Evolutionary conservation across 2,329 filamentous ascomycete genomes (phyloP), one percentile per base, ranked within the genome.

Genomic region (Fusarium brevicatenulatum): DNA sequence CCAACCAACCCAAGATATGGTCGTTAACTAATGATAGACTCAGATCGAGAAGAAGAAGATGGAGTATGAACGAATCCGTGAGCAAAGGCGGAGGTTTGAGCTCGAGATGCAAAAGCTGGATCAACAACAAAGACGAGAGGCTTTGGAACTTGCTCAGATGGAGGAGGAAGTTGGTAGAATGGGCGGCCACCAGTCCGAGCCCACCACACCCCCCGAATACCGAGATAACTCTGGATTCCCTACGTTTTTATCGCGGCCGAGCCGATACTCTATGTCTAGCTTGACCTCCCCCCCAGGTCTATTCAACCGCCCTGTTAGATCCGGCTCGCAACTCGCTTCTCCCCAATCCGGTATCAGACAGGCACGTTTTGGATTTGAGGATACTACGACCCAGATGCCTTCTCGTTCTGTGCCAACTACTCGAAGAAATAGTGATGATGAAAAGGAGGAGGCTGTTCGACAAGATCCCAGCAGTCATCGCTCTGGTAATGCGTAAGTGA

Each of bases 201-300:
- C 96, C 21, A 98, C 96, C 4, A 99, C 96, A 28, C 96, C 96
- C 28, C 96, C 96, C 37, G 96, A 98, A 82, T 95, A 96, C 81
- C 92, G 91, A 76, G 94, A 97, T 73, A 90, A 84, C 65, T 86
- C 90, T 70, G 92, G 91, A 47, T 95, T 97, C 78, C 91, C 93
- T 63, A 91, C 91, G 78, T 91, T 93, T 74, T 93, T 96, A 80
- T 94, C 94, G 62, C 91, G 94, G 46, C 93, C 94, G 47, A 95
- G 95, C 80, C 90, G 95, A 70, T 95, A 97, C 85, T 97, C 95
- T 60, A 93, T 93, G 69, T 95, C 95, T 42, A 96, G 93, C 84
- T 87, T 98, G 78, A 92, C 92, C 49, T 95, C 94, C 40, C 93
- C 94, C 47, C 93, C 92, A 9, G 92, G 93, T 50, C 83, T 93